Evolutionary conservation across 2,329 filamentous ascomycete genomes (phyloP), one percentile per base, ranked within the genome.

Genomic region (Penicillium italicum): DNA sequence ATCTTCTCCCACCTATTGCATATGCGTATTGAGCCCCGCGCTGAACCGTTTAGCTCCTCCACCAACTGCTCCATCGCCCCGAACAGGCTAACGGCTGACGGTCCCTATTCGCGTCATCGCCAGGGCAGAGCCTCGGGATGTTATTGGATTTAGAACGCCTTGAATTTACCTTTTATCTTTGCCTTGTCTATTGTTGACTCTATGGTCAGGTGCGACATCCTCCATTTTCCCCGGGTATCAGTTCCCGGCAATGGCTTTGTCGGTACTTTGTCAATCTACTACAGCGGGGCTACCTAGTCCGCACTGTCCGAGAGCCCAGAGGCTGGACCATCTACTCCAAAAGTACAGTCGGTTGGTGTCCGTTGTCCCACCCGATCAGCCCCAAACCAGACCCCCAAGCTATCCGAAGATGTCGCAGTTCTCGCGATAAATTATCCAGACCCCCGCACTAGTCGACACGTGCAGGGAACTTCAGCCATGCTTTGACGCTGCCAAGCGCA

Each of bases 11-110:
- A 48, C 33, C 47, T 50, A 50, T 50, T 34, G 48, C 26, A 50
- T 50, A 50, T 43, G 48, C 48, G 37, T 16, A 34, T 34, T 44
- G 48, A 44, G 48, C 48, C 37, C 37, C 48, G 48, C 48, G 48
- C 37, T 50, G 37, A 18, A 26, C 38, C 48, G 37, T 43, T 50
- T 50, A 50, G 38, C 48, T 34, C 37, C 28, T 42, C 47, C 47
- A 42, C 47, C 41, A 40, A 41, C n/a, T 11, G 28, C 18, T 24
- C 45, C 34, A n/a, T n/a, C n/a, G n/a, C 45, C 26, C 26, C 28
- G n/a, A 45, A 45, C 43, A 22, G 37, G 28, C 16, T 34, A 50
- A 50, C 28, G 37, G 37, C 37, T 33, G 26, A 41, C 36, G n/a
- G 24, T 42, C 18, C 37, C 24, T 33, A 31, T 43, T 20, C 20